Percentiles rank a stretch among this genome's conserved stretches.
Conservation (phyloP, 2,329 filamentous ascomycete genomes). For the Aspergillus uvarum region DNA sequence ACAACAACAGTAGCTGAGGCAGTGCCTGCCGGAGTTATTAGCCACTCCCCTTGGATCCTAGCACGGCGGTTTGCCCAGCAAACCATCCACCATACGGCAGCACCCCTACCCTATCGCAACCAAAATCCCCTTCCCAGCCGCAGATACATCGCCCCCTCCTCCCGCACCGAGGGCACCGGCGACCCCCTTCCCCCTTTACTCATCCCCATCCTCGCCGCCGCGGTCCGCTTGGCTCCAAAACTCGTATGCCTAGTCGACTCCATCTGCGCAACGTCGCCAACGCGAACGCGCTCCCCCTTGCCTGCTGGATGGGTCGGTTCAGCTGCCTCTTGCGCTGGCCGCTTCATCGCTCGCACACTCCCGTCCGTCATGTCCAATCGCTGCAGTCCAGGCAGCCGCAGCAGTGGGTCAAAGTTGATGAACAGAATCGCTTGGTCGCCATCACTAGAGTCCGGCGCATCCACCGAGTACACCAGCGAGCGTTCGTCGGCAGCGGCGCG, state of each 20-base stretch:
- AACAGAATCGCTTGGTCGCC: constrained; percentile 36
- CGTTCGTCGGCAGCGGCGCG: constrained; percentile 41
- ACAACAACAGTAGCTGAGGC: too few relatives aligned
- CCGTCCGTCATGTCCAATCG: constrained; percentile 10
- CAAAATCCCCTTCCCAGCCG: neutral
- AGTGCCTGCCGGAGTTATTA: too few relatives aligned
- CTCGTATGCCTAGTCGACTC: neutral
- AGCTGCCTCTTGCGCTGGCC: neutral
- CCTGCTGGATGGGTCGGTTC: neutral
- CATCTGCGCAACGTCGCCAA: neutral
- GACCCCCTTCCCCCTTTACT: neutral
- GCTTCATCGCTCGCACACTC: neutral
- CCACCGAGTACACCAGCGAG: constrained; percentile 42
- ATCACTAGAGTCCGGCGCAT: constrained; percentile 23
- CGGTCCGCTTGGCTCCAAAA: neutral
- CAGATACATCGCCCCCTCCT: neutral
- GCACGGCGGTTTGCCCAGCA: neutral
- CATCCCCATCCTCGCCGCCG: neutral
- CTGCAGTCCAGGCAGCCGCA: constrained; percentile 29
- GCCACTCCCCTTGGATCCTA: too few relatives aligned
- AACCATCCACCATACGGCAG: neutral
- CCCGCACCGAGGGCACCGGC: neutral
- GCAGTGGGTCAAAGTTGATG: constrained; percentile 42
- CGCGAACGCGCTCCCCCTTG: neutral
- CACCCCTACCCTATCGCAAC: neutral